Evolutionary conservation across 345 rosid species (phyloP).

Genomic region (Kandelia obovata): DNA sequence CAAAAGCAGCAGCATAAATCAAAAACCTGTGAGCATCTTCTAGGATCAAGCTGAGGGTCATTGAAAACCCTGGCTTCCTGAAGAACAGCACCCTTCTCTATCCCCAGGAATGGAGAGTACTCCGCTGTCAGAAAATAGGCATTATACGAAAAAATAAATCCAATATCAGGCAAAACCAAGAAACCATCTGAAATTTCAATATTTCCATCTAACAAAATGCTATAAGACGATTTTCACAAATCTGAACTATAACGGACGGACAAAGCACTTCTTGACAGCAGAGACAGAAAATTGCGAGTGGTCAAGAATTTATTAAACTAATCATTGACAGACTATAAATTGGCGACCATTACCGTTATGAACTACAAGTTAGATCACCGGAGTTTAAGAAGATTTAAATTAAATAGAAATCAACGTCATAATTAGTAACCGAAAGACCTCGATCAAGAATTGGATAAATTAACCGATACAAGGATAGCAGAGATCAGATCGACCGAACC

Average conservation of each 20-base stretch:
- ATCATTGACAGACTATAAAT: no score
- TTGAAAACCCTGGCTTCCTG: conserved; percentile 98
- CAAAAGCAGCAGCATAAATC: conserved; percentile 1
- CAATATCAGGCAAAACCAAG: not conserved
- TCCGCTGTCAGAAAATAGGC: conserved; percentile 50
- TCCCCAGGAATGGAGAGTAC: conserved; percentile 89
- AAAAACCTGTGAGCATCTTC: conserved; percentile 95
- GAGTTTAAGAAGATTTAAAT: conserved; percentile 3
- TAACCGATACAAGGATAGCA: not conserved
- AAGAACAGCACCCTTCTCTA: conserved; percentile 97
- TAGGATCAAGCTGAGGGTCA: conserved; percentile 94
- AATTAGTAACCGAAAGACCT: not conserved
- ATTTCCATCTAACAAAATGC: no score
- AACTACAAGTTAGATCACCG: conserved; percentile 13
- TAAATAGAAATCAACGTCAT: conserved; percentile 23
- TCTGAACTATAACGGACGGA: no score
- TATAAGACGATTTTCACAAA: no score
- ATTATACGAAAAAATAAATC: not conserved
- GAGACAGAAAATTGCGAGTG: no score
- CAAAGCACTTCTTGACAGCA: no score
- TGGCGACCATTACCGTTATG: not conserved
- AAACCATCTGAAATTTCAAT: not conserved
- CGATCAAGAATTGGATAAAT: not conserved
- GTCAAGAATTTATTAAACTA: no score
- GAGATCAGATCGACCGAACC: conserved; percentile 28